Base-by-base conservation (phyloP, 768 basidiomycete genomes). In the Rhizopogon sp. region DNA sequence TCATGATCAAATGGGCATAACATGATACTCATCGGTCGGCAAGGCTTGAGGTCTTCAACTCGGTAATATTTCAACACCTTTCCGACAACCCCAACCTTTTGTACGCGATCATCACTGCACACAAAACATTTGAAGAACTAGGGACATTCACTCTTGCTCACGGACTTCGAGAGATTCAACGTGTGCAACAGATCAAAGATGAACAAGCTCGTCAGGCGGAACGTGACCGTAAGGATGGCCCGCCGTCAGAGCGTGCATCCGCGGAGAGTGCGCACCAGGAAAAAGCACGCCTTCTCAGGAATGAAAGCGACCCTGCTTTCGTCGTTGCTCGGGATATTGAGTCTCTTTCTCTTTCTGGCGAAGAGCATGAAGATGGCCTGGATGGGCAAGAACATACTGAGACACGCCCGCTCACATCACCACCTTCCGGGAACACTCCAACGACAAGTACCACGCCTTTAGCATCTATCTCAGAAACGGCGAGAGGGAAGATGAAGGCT, bases 21-120 rank as follows among this genome's bases (percentile, higher is more conserved):
- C 44, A 50, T 50, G 35, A 37, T 20, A 28, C 43, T 7, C 40
- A 29, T 9, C 13, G 45, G 14, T 58, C 10, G 14, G 2, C 20
- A 35, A 93, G 91, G 79, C 78, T 98, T 43, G 97, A 99, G 67
- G 83, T 87, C 2, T 93, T 99, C 75, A 97, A 94, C 68, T 80
- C 85, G 4, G 77, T 97, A 54, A 80, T 97, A 49, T 79, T 87
- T 40, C 79, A 89, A 62, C 84, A 92, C 60, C 76, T 93, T 13
- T 76, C 80, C 41, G 87, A 90, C 31, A 98, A 97, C 66, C 86
- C 95, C 0, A 89, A 96, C 63, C 69, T 98, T 39, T 75, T 93
- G 46, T 95, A 97, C 66, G 87, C 87, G 3, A 82, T 98, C 50
- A 74, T 98, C 3, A 82, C 88, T 7, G 80, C 92, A 0, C 90